These are phyloP conservation scores for Auriscalpium orientale DNA, from an alignment of 768 basidiomycete genomes.

Conservation along the genomic window DNA sequence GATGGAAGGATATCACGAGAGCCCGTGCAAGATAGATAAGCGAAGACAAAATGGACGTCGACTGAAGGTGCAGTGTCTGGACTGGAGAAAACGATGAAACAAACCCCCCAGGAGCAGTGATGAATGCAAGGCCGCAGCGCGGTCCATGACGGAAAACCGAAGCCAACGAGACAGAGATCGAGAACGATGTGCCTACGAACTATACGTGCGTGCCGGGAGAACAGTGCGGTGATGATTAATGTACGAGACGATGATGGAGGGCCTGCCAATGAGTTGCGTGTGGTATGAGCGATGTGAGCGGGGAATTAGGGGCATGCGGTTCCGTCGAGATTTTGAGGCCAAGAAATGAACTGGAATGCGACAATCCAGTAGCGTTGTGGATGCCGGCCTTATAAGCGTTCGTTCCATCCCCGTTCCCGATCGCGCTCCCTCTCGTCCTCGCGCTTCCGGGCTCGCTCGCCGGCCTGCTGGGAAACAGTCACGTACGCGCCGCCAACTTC, in stretches of 20 bases:
- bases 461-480: slow-evolving; percentile 75
- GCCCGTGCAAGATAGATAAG: slow-evolving; percentile 13
- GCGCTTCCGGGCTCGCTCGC: slow-evolving; percentile 37
- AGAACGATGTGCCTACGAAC: neutral
- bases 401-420: slow-evolving; percentile 6
- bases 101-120: slow-evolving; percentile 2
- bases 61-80: neutral
- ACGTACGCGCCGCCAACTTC: slow-evolving; percentile 82
- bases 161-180: neutral
- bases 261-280: neutral
- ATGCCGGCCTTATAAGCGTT: slow-evolving; percentile 1
- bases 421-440: slow-evolving; percentile 6
- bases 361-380: neutral
- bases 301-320: neutral
- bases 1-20: slow-evolving; percentile 10
- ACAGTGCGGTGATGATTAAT: neutral
- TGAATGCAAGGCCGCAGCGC: neutral
- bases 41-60: slow-evolving; percentile 4
- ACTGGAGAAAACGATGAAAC: neutral
- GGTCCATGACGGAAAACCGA: neutral
- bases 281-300: neutral
- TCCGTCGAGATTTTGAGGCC: neutral
- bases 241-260: neutral
- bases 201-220: neutral
- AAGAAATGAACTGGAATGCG: neutral